Base-by-base conservation (phyloP, 306 rosid species). In the Casuarina glauca region DNA sequence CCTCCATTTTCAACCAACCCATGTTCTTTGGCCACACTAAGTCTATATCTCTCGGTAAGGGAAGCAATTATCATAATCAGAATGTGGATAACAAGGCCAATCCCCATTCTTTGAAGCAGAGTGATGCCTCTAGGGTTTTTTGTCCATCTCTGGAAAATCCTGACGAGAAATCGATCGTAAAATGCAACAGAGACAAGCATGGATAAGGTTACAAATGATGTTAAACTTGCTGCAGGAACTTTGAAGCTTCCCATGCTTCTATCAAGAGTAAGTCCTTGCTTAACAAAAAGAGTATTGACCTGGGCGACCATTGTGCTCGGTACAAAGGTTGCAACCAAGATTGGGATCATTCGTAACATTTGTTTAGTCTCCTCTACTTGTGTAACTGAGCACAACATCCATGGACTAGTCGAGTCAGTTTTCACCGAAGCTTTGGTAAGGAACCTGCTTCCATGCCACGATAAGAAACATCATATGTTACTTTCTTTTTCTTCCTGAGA, bases 341-440 rank as follows among this genome's bases (percentile, higher is more conserved):
- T 82, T 12, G 93, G 90, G 10, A 81, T 70, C 99, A 95, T 89
- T 19, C 92, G 82, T 70, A 91, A 63, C 50, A 91, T 85, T 75
- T 91, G 97, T 69, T 95, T 95, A 11, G 96, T 90, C 73, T 89
- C 93, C 80, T 95, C 99, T 49, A 95, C 97, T 90, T 95, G 93
- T 0, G 97, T 89, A 58, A 95, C 88, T 4, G 97, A 82, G 83
- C 96, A 87, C 4, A 82, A 35, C 81, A 42, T 78, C 91, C 86
- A 85, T 39, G 81, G 80, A 73, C 73, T 76, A 12, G 81, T 79
- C 32, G 87, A 81, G 9, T 74, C 79, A 54, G 77, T 64, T 85
- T 44, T 87, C 53, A 87, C 77, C 3, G 89, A 67, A 38, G 91
- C 87, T 75, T 80, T 85, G 81, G 73, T 87, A 7, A 87, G 78